Evolutionary conservation across 2,329 filamentous ascomycete genomes (phyloP).

Genomic region (Blastomyces parvus): DNA sequence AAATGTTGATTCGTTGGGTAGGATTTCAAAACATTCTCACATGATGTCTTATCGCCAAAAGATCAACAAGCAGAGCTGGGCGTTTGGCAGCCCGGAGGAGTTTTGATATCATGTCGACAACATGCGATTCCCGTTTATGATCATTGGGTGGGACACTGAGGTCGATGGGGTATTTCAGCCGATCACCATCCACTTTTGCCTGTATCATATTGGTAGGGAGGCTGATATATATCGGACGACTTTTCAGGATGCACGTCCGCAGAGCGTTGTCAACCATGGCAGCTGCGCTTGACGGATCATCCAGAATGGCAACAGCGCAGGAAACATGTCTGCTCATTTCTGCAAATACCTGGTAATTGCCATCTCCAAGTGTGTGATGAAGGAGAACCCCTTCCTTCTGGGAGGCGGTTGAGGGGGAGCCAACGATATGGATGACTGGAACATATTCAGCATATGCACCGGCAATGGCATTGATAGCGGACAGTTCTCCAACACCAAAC

Average conservation of each 20-base stretch:
- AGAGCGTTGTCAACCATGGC: conserved; percentile 69
- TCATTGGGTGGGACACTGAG: conserved; percentile 57
- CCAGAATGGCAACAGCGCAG: conserved; percentile 60
- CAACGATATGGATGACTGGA: conserved; percentile 55
- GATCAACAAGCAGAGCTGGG: conserved; percentile 72
- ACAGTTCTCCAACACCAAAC: conserved; percentile 60
- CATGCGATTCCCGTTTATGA: conserved; percentile 63
- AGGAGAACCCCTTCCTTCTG: conserved; percentile 40
- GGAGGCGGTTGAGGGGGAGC: conserved; percentile 41
- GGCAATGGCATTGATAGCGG: conserved; percentile 63
- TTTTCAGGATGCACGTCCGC: conserved; percentile 61
- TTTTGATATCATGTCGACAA: conserved; percentile 68
- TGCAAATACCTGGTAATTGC: conserved; percentile 73
- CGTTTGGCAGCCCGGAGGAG: conserved; percentile 63
- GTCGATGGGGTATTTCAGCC: conserved; percentile 62
- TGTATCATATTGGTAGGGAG: conserved; percentile 72
- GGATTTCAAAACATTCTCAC: conserved; percentile 41
- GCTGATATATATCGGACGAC: conserved; percentile 73
- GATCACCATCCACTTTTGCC: conserved; percentile 63
- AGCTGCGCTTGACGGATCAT: conserved; percentile 59
- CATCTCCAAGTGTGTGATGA: conserved; percentile 64
- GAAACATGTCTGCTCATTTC: conserved; percentile 68
- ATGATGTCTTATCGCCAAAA: conserved; percentile 47
- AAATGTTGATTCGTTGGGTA: not conserved
- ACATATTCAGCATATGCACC: conserved; percentile 67